Conservation (phyloP, 202 grass and related monocot species). For the Dendrocalamus latiflorus region DNA sequence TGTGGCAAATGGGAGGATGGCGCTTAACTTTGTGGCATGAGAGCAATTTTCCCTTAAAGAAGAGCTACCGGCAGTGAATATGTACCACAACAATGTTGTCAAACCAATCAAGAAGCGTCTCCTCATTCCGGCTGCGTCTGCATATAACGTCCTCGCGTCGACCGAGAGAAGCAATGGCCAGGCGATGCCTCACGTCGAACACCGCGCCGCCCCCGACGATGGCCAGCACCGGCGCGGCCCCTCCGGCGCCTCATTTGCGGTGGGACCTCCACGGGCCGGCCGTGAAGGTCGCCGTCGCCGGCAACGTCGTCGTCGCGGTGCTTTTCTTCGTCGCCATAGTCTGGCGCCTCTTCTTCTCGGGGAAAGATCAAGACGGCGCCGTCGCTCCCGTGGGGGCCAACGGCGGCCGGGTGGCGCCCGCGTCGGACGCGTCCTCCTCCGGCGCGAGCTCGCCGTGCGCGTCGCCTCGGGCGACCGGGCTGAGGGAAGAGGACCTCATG, state of each 20-base stretch:
- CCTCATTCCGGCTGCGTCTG: too few species aligned
- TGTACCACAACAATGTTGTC: too few species aligned
- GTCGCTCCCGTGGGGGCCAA: neutral
- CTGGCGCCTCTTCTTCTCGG: constrained; percentile 40
- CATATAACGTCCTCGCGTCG: too few species aligned
- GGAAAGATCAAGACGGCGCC: neutral
- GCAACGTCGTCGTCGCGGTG: constrained; percentile 28
- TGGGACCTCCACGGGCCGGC: constrained; percentile 3
- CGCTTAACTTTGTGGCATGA: too few species aligned
- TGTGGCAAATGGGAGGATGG: too few species aligned
- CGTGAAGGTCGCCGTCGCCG: constrained; percentile 18
- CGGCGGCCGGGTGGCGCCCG: neutral
- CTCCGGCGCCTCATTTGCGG: neutral
- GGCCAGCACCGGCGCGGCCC: neutral
- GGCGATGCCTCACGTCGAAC: constrained; percentile 1
- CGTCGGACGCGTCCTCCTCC: neutral
- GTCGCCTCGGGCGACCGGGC: neutral
- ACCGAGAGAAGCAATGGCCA: neutral
- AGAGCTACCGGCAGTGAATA: too few species aligned
- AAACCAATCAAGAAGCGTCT: too few species aligned
- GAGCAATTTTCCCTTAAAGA: too few species aligned
- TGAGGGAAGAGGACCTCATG: constrained; percentile 18
- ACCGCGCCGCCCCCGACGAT: neutral
- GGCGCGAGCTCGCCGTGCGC: constrained; percentile 19
- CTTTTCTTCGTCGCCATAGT: constrained; percentile 34